Base-by-base conservation (phyloP, 345 rosid genomes). In the Iberis pinnata region DNA sequence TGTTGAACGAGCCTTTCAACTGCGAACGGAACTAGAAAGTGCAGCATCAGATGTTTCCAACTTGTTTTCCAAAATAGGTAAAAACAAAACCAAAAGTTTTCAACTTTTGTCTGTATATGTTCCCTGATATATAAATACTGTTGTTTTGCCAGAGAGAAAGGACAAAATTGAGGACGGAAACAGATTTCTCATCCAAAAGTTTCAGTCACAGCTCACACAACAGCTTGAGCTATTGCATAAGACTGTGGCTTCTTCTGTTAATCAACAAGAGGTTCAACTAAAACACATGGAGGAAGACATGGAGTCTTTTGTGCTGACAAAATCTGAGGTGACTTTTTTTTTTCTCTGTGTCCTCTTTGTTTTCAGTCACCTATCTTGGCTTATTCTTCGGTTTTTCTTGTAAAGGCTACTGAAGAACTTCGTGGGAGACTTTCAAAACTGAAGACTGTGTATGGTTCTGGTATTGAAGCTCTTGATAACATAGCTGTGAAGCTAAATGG, bases 231-330 rank as follows among this genome's bases (percentile, higher is more conserved):
- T 80, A 53, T 79, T 92, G 84, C 99, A 88, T 49, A 81, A 74
- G 80, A 78, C 85, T 36, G 90, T 88, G 43, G 94, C 90, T 35
- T 65, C 80, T 68, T 88, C 99, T 58, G 86, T 80, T 49, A 80
- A 82, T 51, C 95, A 76, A 54, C 99, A 88, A 70, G 99, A 83
- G 73, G 75, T 70, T 71, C 97, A 88, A 59, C 78, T 88, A 63
- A 88, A 81, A 64, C 82, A 66, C 60, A 88, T 92, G 95, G 95
- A 92, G 70, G 84, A 81, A 72, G 97, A 92, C 62, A 85, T 92
- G 97, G 83, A 80, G 69, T 80, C 95, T 58, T 88, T 88, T 60
- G 99, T 88, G 32, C 76, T 81, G 10, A 83, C 81, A 27, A 92
- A 92, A 73, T 70, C 84, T 37, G 82, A 83, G 83, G 98, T 92